Evolutionary conservation across 176 grass and related monocot genomes (phyloP), one percentile per base, ranked within the genome.

Genomic region (Aechmea fasciata): DNA sequence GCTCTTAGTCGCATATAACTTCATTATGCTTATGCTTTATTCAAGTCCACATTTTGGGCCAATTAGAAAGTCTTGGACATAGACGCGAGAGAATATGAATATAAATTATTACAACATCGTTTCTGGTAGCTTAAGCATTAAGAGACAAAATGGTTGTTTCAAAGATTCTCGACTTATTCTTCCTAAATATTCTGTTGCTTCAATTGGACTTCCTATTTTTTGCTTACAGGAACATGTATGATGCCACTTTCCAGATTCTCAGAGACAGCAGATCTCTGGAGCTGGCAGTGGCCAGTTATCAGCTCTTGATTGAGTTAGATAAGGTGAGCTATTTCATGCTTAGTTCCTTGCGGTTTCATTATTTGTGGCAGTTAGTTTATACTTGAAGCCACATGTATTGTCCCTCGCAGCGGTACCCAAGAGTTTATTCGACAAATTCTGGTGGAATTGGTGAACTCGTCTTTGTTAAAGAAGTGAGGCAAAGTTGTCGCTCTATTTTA

Each of bases 161-260:
- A 22, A 63, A 23, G 14, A 63, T 66, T 13, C 26, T 66, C 10
- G 17, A 7, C 10, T 59, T 18, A 20, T 59, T 59, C 54, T 75
- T 29, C 13, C 50, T 51, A 15, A 9, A 20, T 77, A 33, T 68
- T 64, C 49, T 72, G 9, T 54, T 72, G 63, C 75, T 79, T 25
- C 69, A 49, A 67, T 41, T 7, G 33, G 33, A 7, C 33, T 41
- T 41, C 5, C 33, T 41, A 41, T 41, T 7, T 41, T 41, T 41
- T 1, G 33, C 33, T 41, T 7, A 41, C 74, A 96, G 92, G 85
- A 89, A 77, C 81, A 84, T 96, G 74, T 83, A 69, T 24, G 49
- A 87, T 85, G 83, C 85, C 57, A 66, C 84, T 67, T 91, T 91
- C 71, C 73, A 80, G 75, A 86, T 96, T 76, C 73, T 96, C 73